Conservation (phyloP, 352 stramenopile species). For the Globisporangium rhizosaccharum region DNA sequence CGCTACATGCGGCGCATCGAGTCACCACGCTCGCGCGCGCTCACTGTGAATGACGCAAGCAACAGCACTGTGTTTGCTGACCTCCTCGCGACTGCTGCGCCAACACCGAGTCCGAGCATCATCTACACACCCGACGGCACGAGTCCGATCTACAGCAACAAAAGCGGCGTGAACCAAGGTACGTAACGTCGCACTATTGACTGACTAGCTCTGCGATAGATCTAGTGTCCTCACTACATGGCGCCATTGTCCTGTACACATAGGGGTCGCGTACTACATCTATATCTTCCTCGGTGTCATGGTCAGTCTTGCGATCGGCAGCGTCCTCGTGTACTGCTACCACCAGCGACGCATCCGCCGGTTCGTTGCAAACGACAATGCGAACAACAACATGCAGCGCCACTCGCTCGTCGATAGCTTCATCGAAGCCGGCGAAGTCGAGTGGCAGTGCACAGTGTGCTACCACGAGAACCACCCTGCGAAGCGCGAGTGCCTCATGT, state of each 20-base stretch:
- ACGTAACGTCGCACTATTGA: background rate
- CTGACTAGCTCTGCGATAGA: background rate
- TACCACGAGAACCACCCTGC: slow-evolving; percentile 83
- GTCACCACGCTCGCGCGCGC: background rate
- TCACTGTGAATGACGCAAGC: background rate
- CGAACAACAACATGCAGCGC: slow-evolving; percentile 86
- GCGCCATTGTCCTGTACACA: too few species aligned
- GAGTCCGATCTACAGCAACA: slow-evolving; percentile 1
- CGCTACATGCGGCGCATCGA: background rate
- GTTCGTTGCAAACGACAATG: slow-evolving; percentile 62
- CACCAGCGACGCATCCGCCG: slow-evolving; percentile 54
- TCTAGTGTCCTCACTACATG: background rate
- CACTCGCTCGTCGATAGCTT: slow-evolving; percentile 79
- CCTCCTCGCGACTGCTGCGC: background rate
- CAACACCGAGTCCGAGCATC: background rate
- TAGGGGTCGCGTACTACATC: slow-evolving; percentile 55
- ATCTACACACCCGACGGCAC: background rate
- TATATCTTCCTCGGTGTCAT: slow-evolving; percentile 73
- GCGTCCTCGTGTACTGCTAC: slow-evolving; percentile 55
- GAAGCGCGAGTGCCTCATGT: slow-evolving; percentile 81
- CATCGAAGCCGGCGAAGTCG: slow-evolving; percentile 56
- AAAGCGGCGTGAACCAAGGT: slow-evolving; percentile 6
- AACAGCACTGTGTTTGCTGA: background rate
- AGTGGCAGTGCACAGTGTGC: slow-evolving; percentile 82
- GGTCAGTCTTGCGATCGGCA: slow-evolving; percentile 29